A percentile compares a stretch with the other conserved stretches of the same genome.
Conservation (phyloP, 1,284 basidiomycete species). For the Caloboletus firmus region DNA sequence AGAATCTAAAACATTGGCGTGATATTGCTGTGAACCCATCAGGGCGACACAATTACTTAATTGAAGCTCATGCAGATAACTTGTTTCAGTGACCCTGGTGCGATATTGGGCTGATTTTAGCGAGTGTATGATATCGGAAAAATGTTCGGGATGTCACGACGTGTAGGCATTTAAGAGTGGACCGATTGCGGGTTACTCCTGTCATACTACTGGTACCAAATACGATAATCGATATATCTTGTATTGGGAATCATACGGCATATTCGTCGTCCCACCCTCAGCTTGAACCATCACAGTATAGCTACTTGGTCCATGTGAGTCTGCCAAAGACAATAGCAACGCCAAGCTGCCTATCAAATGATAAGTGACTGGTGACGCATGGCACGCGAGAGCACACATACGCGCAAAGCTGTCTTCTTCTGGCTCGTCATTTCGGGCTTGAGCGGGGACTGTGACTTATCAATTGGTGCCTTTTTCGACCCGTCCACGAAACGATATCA, state of each 20-base stretch:
- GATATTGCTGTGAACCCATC: no score
- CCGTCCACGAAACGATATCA: conserved; percentile 6
- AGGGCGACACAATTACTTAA: no score
- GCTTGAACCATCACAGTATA: conserved; percentile 1
- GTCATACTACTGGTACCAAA: conserved; percentile 22
- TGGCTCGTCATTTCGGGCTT: conserved; percentile 7
- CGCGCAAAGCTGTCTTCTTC: conserved; percentile 1
- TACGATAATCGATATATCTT: conserved; percentile 27
- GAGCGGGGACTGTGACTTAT: conserved; percentile 5
- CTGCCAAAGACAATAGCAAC: neutral
- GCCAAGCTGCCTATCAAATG: conserved; percentile 4
- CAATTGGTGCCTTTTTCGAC: conserved; percentile 21
- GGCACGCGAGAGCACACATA: conserved; percentile 1
- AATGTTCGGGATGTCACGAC: neutral
- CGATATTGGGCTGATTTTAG: neutral
- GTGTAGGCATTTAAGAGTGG: conserved; percentile 9
- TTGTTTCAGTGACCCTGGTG: neutral
- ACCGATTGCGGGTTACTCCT: conserved; percentile 16
- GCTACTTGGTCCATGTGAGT: conserved; percentile 8
- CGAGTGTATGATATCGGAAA: neutral
- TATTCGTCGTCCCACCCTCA: conserved; percentile 10
- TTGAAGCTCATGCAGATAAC: no score
- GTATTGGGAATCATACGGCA: conserved; percentile 31
- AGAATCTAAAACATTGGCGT: no score
- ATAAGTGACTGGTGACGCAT: conserved; percentile 5